Evolutionary conservation across 1,139 yeast genomes (phyloP).

Genomic region (Candida tetrigidarum): DNA sequence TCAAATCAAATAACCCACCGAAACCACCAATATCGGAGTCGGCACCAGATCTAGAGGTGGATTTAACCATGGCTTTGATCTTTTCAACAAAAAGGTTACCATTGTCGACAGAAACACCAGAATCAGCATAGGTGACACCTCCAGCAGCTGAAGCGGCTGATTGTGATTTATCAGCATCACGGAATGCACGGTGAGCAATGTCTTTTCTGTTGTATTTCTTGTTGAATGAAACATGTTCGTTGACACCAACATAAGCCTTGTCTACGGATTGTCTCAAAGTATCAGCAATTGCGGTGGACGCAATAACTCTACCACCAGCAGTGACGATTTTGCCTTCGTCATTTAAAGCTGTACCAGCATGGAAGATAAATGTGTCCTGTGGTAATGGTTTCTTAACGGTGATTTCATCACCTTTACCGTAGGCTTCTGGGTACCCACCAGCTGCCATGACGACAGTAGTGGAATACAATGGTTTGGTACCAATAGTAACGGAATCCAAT

Average conservation of each 20-base stretch:
- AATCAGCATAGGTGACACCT: conserved; percentile 83
- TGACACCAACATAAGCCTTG: conserved; percentile 82
- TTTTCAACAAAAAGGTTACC: conserved; percentile 90
- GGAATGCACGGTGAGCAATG: conserved; percentile 95
- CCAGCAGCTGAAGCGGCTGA: conserved; percentile 21
- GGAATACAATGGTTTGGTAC: conserved; percentile 65
- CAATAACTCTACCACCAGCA: conserved; percentile 96
- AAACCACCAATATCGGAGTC: conserved; percentile 99
- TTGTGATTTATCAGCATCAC: conserved; percentile 44
- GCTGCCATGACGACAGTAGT: conserved; percentile 97
- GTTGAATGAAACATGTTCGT: conserved; percentile 65
- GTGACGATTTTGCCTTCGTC: conserved; percentile 70
- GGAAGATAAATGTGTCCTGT: conserved; percentile 74
- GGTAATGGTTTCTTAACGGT: conserved; percentile 56
- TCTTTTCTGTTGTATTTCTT: conserved; percentile 87
- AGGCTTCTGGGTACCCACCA: conserved; percentile 93
- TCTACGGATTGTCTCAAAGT: conserved; percentile 81
- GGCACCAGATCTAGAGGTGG: conserved; percentile 97
- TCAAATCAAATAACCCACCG: conserved; percentile 94
- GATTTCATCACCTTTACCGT: conserved; percentile 86
- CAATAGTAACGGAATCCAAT: conserved; percentile 79
- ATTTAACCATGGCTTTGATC: conserved; percentile 88
- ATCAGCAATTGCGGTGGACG: conserved; percentile 84
- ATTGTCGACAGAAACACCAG: conserved; percentile 97
- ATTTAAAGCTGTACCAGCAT: conserved; percentile 80